Base-by-base conservation (phyloP, 768 basidiomycete species). In the Arthromyces matolae region DNA sequence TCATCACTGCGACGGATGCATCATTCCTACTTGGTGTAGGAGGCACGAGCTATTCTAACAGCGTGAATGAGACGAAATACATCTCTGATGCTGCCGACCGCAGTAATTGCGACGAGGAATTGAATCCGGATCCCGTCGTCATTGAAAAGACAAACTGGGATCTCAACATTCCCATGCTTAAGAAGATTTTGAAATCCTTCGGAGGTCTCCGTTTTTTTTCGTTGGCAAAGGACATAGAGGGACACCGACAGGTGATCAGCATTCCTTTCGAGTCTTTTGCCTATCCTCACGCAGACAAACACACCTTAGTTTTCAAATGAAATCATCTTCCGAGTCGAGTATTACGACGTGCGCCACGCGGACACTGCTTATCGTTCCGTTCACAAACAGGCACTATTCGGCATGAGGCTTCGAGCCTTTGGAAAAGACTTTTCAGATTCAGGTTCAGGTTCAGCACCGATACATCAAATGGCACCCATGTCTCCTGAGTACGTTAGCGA, bases 321-420 rank as follows among this genome's bases (percentile, higher is more conserved):
- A 7, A 60, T 57, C 63, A 63, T 73, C 23, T 88, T 81, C 62
- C 66, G 65, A 32, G 77, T 83, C 42, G 86, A 89, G 53, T 92
- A 78, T 60, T 84, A 75, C 58, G 86, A 90, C 57, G 71, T 79
- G 22, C 73, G 84, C 20, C 73, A 76, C 31, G 80, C 84, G 5
- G 65, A 71, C 31, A 56, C 60, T 9, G 86, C 87, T 12, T 75
- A 69, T 55, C 62, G 65, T 37, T 68, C 67, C 36, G 65, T 91
- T 16, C 59, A 84, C 38, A 71, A 72, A 2, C 71, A 71, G 29
- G 62, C 67, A 36, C 60, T 79, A 28, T 77, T 79, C 43, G 81
- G 78, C 28, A 74, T 78, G 67, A 74, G 70, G 41, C 64, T 87
- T 22, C 65, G 61, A 12, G 67, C 78, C 40, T 67, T 68, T 44